These are phyloP conservation scores for Phytophthora boehmeriae DNA, from an alignment of 352 stramenopile species.

Conservation along the genomic window DNA sequence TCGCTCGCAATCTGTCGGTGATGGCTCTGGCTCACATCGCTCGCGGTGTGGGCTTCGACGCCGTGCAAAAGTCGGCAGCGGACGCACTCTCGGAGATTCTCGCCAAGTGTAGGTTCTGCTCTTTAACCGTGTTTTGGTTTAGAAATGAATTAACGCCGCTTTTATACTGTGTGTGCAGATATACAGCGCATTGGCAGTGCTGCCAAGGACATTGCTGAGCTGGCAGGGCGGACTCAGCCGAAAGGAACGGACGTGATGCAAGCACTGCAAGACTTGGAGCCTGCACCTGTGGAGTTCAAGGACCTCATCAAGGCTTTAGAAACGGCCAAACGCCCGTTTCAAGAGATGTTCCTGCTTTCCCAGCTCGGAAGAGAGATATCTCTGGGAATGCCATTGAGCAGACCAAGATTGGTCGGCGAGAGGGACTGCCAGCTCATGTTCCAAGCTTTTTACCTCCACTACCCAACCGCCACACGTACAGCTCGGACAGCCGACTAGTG, in stretches of 20 bases:
- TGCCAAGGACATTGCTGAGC: constrained; percentile 60
- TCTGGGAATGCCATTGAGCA: constrained; percentile 55
- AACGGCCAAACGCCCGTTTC: constrained; percentile 58
- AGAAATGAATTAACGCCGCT: constrained; percentile 6
- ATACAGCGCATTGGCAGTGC: constrained; percentile 55
- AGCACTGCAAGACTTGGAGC: constrained; percentile 54
- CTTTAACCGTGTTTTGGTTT: constrained; percentile 19
- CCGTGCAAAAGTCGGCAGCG: constrained; percentile 52
- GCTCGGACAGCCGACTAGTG: constrained; percentile 53
- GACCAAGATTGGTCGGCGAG: constrained; percentile 60
- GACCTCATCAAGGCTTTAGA: constrained; percentile 61
- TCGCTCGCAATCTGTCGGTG: constrained; percentile 51
- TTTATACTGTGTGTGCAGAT: constrained; percentile 28
- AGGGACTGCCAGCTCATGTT: constrained; percentile 51
- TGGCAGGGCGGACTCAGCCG: constrained; percentile 56
- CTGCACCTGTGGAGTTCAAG: constrained; percentile 44
- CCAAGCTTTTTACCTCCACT: constrained; percentile 58
- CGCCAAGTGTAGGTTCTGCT: constrained; percentile 45
- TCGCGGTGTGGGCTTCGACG: constrained; percentile 56
- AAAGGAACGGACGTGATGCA: constrained; percentile 54
- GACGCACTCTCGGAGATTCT: constrained; percentile 61
- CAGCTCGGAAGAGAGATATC: constrained; percentile 54
- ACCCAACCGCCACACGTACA: constrained; percentile 67
- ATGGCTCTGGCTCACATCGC: constrained; percentile 62
- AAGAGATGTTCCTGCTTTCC: constrained; percentile 57